Base-by-base conservation (phyloP, 176 grass and related monocot species). In the Chrysopogon serrulatus region DNA sequence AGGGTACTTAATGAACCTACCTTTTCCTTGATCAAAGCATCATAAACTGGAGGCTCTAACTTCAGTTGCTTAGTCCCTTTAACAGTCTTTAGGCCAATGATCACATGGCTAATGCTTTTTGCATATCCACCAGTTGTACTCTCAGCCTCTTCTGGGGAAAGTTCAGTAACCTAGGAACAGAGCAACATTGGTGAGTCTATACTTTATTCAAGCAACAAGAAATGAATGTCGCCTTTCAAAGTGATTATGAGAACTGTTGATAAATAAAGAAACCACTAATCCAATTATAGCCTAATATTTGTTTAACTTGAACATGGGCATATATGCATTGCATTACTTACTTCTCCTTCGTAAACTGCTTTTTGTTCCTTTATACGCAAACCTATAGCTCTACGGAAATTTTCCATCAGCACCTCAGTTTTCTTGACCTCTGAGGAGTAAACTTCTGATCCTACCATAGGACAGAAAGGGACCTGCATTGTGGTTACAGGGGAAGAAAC, bases 1-100 rank as follows among this genome's bases (percentile, higher is more conserved):
- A 10, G n/a, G 1, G 32, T 10, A 28, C 31, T 2, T n/a, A 71
- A 6, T 32, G n/a, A 63, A 31, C 8, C 10, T 47, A 99, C 96
- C 93, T 96, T 99, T 96, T 99, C 93, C 83, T 96, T 99, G 69
- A 99, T 94, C 83, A 99, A 85, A 78, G 93, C 96, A 78, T 99
- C 96, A 79, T 99, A 99, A 87, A 99, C 86, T 71, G 96, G 92
- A 87, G 96, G 86, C 72, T 96, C 93, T 48, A 99, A 83, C 86
- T 96, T 99, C 83, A 99, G 74, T 78, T 96, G 93, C 71, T 96
- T 99, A 65, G 96, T 94, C 65, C 96, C 96, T 87, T 94, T 96
- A 77, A 98, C 96, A 73, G 93, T 99, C 86, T 99, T 99, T 62
- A 99, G 85, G 27, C 93, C 91, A 54, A 99, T 94, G 74, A 99